Evolutionary conservation across 805 yeast species (phyloP).

Genomic region (Starmera caribaea): DNA sequence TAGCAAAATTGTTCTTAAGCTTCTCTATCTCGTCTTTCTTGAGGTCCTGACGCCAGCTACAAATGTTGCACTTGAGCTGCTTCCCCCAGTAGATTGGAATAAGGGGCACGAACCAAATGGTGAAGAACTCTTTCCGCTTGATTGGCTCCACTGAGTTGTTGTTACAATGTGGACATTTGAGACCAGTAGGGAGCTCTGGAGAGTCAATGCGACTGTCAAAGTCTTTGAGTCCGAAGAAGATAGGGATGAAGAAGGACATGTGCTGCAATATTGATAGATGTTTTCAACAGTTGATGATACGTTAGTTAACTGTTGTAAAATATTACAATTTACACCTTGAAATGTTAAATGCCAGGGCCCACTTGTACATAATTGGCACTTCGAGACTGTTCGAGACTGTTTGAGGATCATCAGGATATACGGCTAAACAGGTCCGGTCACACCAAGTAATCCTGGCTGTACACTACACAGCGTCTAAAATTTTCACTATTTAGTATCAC

Average conservation of each 20-base stretch:
- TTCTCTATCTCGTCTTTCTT: constrained; percentile 20
- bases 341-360: too few species aligned
- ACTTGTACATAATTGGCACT: too few species aligned
- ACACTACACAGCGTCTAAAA: too few species aligned
- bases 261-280: neutral
- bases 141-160: constrained; percentile 44
- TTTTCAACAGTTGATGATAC: too few species aligned
- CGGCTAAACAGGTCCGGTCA: too few species aligned
- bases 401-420: too few species aligned
- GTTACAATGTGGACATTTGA: constrained; percentile 50
- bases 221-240: constrained; percentile 25
- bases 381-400: too few species aligned
- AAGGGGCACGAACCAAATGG: constrained; percentile 45
- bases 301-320: too few species aligned
- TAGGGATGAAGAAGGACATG: neutral
- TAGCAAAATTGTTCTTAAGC: constrained; percentile 8
- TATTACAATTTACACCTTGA: too few species aligned
- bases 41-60: constrained; percentile 37
- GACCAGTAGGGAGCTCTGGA: constrained; percentile 14
- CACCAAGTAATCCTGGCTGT: too few species aligned
- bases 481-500: too few species aligned
- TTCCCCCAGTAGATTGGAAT: constrained; percentile 44
- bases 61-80: constrained; percentile 39
- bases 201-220: constrained; percentile 18
- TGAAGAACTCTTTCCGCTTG: constrained; percentile 41